phyloP scores from a whole-genome alignment of 208 protist species.

The Wallacemonas collosoma region DNA sequence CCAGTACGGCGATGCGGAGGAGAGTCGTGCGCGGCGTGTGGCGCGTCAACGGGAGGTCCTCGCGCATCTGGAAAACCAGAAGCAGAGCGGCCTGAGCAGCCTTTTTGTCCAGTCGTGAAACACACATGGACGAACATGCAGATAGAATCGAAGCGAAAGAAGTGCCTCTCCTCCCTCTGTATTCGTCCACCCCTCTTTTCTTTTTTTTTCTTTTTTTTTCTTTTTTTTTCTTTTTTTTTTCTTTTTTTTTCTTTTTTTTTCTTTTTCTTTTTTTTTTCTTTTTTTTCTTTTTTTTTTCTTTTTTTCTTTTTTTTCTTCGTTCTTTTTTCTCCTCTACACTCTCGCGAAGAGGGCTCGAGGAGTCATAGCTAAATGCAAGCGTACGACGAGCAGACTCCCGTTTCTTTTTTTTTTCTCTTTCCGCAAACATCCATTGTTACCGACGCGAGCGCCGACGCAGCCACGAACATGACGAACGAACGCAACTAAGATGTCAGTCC shows the following conservation, averaged over 20 bases:
- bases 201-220: constrained; percentile 11
- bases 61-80: constrained; percentile 30
- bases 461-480: no score
- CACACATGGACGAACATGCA: neutral
- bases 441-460: no score
- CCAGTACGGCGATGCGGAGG: constrained; percentile 44
- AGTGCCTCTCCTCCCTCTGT: neutral
- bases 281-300: constrained; percentile 16
- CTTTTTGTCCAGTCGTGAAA: constrained; percentile 37
- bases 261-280: constrained; percentile 17
- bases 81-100: constrained; percentile 26
- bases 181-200: constrained; percentile 11
- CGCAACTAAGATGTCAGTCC: no score
- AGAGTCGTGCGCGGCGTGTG: constrained; percentile 29
- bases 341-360: no score
- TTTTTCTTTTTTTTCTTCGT: constrained; percentile 22
- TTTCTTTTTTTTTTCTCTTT: constrained; percentile 13
- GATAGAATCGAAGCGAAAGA: no score
- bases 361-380: no score
- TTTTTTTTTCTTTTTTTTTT: constrained; percentile 7
- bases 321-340: no score
- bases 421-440: no score
- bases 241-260: neutral
- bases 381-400: neutral
- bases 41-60: constrained; percentile 44